Evolutionary conservation across 352 stramenopile genomes (phyloP).

Genomic region (Pythium biforme): DNA sequence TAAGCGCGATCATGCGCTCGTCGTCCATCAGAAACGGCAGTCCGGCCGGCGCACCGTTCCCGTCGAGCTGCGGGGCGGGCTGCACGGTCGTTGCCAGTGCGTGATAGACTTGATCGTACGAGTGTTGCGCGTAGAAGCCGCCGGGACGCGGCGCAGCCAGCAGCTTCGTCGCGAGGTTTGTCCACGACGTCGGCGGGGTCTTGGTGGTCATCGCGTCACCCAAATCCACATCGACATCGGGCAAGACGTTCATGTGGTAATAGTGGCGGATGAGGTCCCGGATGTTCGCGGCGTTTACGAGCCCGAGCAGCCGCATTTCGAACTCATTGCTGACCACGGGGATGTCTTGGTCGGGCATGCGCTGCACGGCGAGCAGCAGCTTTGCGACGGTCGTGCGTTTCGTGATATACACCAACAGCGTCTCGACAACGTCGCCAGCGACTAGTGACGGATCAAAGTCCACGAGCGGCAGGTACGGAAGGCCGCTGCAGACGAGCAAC

Average conservation of each 20-base stretch:
- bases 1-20: conserved; percentile 68
- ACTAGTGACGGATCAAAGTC: conserved; percentile 61
- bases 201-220: conserved; percentile 48
- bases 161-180: conserved; percentile 60
- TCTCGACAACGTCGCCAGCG: conserved; percentile 70
- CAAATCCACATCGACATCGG: conserved; percentile 68
- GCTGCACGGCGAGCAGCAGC: conserved; percentile 70
- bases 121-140: conserved; percentile 64
- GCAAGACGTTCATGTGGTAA: conserved; percentile 51
- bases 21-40: conserved; percentile 86
- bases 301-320: conserved; percentile 66
- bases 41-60: conserved; percentile 7
- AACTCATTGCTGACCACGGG: conserved; percentile 68
- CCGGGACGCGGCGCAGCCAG: conserved; percentile 36
- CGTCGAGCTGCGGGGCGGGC: conserved; percentile 11
- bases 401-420: conserved; percentile 66
- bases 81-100: conserved; percentile 38
- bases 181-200: conserved; percentile 42
- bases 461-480: conserved; percentile 85
- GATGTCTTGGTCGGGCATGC: conserved; percentile 68
- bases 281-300: conserved; percentile 56
- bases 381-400: conserved; percentile 71
- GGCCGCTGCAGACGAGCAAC: conserved; percentile 61
- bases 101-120: conserved; percentile 71
- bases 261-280: conserved; percentile 61